Evolutionary conservation across 768 basidiomycete species (phyloP).

Genomic region (Tricholoma matsutake): DNA sequence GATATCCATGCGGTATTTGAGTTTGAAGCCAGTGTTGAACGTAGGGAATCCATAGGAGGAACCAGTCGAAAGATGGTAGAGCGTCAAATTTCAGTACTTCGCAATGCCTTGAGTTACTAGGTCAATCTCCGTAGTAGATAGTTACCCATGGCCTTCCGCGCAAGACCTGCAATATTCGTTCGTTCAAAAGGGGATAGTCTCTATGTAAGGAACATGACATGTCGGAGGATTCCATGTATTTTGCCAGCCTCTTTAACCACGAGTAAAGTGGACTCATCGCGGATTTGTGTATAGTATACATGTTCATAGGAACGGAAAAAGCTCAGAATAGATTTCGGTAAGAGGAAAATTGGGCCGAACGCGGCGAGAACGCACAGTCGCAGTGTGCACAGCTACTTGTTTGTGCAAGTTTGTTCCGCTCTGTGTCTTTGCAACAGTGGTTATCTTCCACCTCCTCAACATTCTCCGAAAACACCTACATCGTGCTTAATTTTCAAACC

Average conservation of each 20-base stretch:
- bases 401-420: slow-evolving; percentile 16
- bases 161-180: not conserved
- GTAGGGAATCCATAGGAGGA: slow-evolving; percentile 89
- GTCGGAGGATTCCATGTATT: too few species aligned
- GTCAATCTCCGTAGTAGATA: not conserved
- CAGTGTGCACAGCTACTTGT: slow-evolving; percentile 1
- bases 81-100: slow-evolving; percentile 78
- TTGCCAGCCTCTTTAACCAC: too few species aligned
- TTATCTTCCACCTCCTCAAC: slow-evolving; percentile 5
- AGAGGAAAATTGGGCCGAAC: not conserved
- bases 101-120: slow-evolving; percentile 46
- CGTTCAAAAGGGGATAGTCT: not conserved
- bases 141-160: not conserved
- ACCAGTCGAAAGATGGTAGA: slow-evolving; percentile 82
- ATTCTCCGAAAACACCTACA: slow-evolving; percentile 6
- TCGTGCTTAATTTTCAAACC: not conserved
- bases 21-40: slow-evolving; percentile 94
- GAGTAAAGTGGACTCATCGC: too few species aligned
- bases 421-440: slow-evolving; percentile 1
- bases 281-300: too few species aligned
- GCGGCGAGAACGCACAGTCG: too few species aligned
- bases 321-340: too few species aligned
- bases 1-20: slow-evolving; percentile 87
- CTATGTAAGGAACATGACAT: too few species aligned
- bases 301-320: too few species aligned